These are phyloP conservation scores for Mycena alexandri DNA, from an alignment of 768 basidiomycete genomes.

Conservation along the genomic window DNA sequence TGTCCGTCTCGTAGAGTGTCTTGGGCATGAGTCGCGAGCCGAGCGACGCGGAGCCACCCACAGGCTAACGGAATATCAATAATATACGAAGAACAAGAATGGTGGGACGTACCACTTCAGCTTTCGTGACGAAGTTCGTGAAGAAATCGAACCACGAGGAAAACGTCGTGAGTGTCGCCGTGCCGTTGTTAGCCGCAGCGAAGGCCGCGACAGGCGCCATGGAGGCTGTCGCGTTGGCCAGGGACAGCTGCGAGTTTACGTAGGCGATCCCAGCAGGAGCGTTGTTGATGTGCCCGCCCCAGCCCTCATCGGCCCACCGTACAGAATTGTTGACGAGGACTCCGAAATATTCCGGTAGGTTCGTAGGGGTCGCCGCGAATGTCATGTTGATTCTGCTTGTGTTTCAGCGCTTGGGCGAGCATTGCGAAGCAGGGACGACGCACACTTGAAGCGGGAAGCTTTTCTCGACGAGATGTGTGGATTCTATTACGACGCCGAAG, in stretches of 20 bases:
- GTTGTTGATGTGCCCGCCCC: slow-evolving; percentile 30
- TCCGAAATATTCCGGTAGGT: slow-evolving; percentile 14
- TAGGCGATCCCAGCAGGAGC: slow-evolving; percentile 8
- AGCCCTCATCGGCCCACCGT: slow-evolving; percentile 20
- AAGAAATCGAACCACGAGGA: slow-evolving; percentile 22
- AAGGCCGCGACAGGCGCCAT: slow-evolving; percentile 18
- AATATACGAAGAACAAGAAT: not conserved
- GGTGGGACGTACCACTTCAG: slow-evolving; percentile 11
- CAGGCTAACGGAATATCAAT: not conserved
- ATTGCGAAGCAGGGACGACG: too few species aligned
- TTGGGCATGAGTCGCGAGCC: slow-evolving; percentile 46
- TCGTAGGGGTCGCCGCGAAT: slow-evolving; percentile 3
- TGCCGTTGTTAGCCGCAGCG: slow-evolving; percentile 13
- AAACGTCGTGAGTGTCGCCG: slow-evolving; percentile 1
- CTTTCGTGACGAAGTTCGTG: not conserved
- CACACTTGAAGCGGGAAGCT: slow-evolving; percentile 23
- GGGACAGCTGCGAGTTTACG: slow-evolving; percentile 25
- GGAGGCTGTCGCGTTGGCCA: slow-evolving; percentile 4
- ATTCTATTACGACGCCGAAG: slow-evolving; percentile 40
- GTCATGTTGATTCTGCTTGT: slow-evolving; percentile 23
- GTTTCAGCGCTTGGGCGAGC: too few species aligned
- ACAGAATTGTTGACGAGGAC: slow-evolving; percentile 20
- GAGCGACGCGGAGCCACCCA: slow-evolving; percentile 18
- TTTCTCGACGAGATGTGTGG: slow-evolving; percentile 26
- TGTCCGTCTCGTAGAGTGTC: slow-evolving; percentile 39